Evolutionary conservation across 306 rosid species (phyloP).

Genomic region (Erythrophleum fordii): DNA sequence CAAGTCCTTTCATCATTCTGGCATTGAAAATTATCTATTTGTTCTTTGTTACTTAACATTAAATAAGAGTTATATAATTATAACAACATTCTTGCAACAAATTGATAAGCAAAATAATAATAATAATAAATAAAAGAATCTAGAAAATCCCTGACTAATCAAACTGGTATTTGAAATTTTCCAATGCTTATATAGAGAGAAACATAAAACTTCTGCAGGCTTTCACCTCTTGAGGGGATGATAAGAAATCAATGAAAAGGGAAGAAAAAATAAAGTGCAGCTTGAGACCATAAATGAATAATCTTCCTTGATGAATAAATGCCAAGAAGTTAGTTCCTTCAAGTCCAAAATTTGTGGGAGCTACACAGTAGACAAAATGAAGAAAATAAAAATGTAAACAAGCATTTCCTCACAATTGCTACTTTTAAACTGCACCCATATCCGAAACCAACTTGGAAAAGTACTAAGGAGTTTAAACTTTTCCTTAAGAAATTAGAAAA

Average conservation of each 20-base stretch:
- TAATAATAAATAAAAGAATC: background rate
- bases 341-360: slow-evolving; percentile 15
- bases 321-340: background rate
- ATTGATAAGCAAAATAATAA: slow-evolving; percentile 15
- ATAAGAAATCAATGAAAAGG: slow-evolving; percentile 17
- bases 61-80: background rate
- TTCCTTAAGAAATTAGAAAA: background rate
- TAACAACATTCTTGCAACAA: slow-evolving; percentile 18
- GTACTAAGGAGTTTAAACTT: background rate
- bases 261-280: background rate
- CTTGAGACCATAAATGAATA: background rate
- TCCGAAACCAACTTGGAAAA: background rate
- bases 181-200: background rate
- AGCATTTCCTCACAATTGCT: background rate
- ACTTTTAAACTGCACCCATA: background rate
- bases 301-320: background rate
- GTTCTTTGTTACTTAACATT: slow-evolving; percentile 1
- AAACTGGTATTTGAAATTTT: background rate
- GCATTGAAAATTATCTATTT: background rate
- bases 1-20: slow-evolving; percentile 3
- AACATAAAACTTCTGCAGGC: background rate
- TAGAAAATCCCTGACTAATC: background rate
- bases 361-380: slow-evolving; percentile 21
- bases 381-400: slow-evolving; percentile 2
- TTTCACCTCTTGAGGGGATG: slow-evolving; percentile 16